These are phyloP conservation scores for Discostella stelligera DNA, from an alignment of 352 stramenopile genomes.

Conservation along the genomic window DNA sequence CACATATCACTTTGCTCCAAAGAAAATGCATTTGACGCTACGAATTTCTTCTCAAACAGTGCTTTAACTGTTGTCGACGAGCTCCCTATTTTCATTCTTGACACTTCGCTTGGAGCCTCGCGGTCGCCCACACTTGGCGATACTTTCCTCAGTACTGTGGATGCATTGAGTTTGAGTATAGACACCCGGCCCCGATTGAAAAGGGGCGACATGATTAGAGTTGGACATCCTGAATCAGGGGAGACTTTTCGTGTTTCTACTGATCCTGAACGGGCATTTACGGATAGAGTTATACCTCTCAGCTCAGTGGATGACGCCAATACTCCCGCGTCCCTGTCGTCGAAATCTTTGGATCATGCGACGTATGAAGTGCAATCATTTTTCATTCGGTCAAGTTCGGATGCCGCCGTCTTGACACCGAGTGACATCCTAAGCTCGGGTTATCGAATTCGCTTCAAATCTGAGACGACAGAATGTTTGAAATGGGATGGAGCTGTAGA, in stretches of 20 bases:
- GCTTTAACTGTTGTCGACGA: slow-evolving; percentile 49
- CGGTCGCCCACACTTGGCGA: slow-evolving; percentile 59
- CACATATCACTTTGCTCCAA: slow-evolving; percentile 71
- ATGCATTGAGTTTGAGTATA: slow-evolving; percentile 55
- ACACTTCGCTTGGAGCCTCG: slow-evolving; percentile 65
- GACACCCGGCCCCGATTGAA: slow-evolving; percentile 60
- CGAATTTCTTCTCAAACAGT: slow-evolving; percentile 47
- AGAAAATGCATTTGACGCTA: slow-evolving; percentile 45
- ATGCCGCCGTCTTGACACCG: slow-evolving; percentile 53
- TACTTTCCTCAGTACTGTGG: slow-evolving; percentile 58
- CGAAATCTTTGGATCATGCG: slow-evolving; percentile 56
- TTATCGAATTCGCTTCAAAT: slow-evolving; percentile 89
- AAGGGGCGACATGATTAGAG: slow-evolving; percentile 76
- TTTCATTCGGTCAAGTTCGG: slow-evolving; percentile 40
- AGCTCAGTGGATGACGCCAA: slow-evolving; percentile 50
- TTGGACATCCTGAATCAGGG: slow-evolving; percentile 76
- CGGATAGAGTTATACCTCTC: slow-evolving; percentile 56
- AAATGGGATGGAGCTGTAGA: slow-evolving; percentile 65
- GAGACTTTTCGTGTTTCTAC: slow-evolving; percentile 81
- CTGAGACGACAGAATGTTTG: slow-evolving; percentile 86
- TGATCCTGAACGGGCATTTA: slow-evolving; percentile 49
- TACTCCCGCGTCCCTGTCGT: slow-evolving; percentile 54
- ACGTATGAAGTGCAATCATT: slow-evolving; percentile 81
- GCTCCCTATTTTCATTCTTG: slow-evolving; percentile 71
- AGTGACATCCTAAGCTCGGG: slow-evolving; percentile 72